These are phyloP conservation scores for Hydnum rufescens DNA, from an alignment of 768 basidiomycete species.

Conservation along the genomic window DNA sequence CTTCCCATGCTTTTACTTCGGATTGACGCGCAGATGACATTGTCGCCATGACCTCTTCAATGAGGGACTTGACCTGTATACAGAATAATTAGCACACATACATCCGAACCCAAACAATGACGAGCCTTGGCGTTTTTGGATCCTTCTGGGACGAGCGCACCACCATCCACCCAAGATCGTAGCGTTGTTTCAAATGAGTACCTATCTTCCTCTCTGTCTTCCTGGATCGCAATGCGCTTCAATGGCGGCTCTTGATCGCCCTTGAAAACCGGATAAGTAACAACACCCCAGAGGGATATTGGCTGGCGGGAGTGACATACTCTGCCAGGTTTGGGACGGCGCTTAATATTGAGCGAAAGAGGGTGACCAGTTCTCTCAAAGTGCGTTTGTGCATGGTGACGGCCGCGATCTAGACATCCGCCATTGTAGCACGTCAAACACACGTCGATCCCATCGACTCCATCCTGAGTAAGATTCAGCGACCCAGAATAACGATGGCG, in stretches of 20 bases:
- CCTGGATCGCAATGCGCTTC: conserved; percentile 76
- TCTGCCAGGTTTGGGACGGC: conserved; percentile 43
- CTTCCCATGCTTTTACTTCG: conserved; percentile 96
- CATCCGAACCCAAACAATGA: conserved; percentile 14
- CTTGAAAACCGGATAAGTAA: conserved; percentile 21
- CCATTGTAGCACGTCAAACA: conserved; percentile 93
- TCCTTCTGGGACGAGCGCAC: conserved; percentile 8
- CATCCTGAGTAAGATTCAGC: conserved; percentile 30
- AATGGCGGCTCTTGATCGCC: conserved; percentile 63
- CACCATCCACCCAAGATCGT: conserved; percentile 53
- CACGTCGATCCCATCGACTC: conserved; percentile 59
- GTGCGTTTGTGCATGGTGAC: conserved; percentile 62
- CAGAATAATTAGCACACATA: conserved; percentile 11
- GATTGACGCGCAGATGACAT: conserved; percentile 81
- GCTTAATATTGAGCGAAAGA: conserved; percentile 63
- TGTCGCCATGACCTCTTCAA: conserved; percentile 54
- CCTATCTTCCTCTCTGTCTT: conserved; percentile 76
- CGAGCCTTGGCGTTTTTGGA: conserved; percentile 13
- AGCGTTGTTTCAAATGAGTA: conserved; percentile 48
- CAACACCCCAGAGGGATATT: neutral
- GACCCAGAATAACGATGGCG: neutral
- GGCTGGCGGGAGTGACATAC: conserved; percentile 21
- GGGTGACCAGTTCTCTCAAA: conserved; percentile 48
- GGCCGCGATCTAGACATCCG: conserved; percentile 43
- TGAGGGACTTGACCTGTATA: conserved; percentile 32